Evolutionary conservation across 176 grass and related monocot genomes (phyloP).

Genomic region (Lolium multiflorum): DNA sequence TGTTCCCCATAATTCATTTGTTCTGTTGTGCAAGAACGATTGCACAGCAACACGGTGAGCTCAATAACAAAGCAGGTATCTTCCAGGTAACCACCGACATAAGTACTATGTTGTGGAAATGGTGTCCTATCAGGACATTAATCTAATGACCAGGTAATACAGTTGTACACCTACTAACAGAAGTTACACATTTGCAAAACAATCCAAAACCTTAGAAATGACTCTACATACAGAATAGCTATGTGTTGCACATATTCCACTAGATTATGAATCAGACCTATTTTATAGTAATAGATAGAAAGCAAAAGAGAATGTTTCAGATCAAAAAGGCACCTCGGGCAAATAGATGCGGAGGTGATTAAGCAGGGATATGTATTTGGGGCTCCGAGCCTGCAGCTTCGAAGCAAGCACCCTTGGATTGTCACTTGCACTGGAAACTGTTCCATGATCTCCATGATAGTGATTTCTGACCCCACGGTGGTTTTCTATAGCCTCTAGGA

Average conservation of each 20-base stretch:
- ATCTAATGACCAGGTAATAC: constrained; percentile 29
- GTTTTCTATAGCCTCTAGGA: constrained; percentile 93
- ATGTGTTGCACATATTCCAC: background rate
- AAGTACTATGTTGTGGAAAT: constrained; percentile 13
- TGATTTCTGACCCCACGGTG: constrained; percentile 81
- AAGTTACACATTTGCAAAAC: constrained; percentile 17
- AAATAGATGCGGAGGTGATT: constrained; percentile 98
- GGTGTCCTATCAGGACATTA: constrained; percentile 17
- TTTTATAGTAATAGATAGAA: constrained; percentile 23
- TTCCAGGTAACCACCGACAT: constrained; percentile 7
- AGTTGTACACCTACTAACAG: constrained; percentile 1
- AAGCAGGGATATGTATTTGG: constrained; percentile 92
- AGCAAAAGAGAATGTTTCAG: constrained; percentile 29
- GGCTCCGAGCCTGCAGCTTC: constrained; percentile 91
- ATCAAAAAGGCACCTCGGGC: constrained; percentile 74
- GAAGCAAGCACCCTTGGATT: constrained; percentile 89
- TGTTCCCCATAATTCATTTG: constrained; percentile 14
- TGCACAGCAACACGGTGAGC: background rate
- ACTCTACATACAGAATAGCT: constrained; percentile 21
- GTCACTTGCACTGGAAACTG: constrained; percentile 64
- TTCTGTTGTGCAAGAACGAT: constrained; percentile 24
- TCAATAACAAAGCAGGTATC: background rate
- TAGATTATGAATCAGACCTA: constrained; percentile 17
- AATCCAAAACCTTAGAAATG: constrained; percentile 10
- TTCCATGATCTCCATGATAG: constrained; percentile 86